Base-by-base conservation (phyloP, 202 grass and related monocot species). In the Panicum hallii region DNA sequence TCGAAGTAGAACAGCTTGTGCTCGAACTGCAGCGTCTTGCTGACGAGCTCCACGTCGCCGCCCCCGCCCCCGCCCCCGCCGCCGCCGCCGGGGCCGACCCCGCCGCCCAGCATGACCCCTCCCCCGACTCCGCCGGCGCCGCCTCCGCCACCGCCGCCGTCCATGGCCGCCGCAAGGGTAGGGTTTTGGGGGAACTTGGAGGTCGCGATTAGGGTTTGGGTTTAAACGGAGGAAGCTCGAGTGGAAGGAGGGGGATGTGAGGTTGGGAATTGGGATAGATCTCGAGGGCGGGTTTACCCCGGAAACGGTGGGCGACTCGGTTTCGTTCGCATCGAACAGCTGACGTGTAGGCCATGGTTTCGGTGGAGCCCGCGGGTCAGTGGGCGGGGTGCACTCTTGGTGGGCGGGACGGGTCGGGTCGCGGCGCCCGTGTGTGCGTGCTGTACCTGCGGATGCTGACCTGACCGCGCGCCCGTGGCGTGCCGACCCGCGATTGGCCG, bases 1-100 rank as follows among this genome's bases (percentile, higher is more conserved):
- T 97, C 92, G 83, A 97, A 97, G 83, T 97, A 97, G 94, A 94
- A 97, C 44, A 97, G 77, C 78, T 97, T 97, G 90, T 97, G 94
- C 72, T 97, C 94, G 80, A 97, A 97, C 89, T 97, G 88, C 77
- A 97, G 78, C 80, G 92, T 97, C 92, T 97, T 97, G 84, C 90
- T 92, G 50, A 97, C 92, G 71, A 97, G 90, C 83, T 97, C 94
- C 78, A 97, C 94, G 89, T 97, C 92, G 28, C 85, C 90, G 40
- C 94, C 94, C 1, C 67, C 84, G 6, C 88, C 88, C 1, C 86
- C 83, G 2, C 73, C 84, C 1, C 57, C 86, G 49, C 72, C 84
- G 22, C 73, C 84, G 49, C 72, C 84, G 22, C 72, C 87, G 0
- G 65, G 79, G 6, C 85, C 88, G 10, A 69, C 76, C 0, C 83